Evolutionary conservation across 805 yeast genomes (phyloP).

Genomic region (Tetrapisispora fleetii): DNA sequence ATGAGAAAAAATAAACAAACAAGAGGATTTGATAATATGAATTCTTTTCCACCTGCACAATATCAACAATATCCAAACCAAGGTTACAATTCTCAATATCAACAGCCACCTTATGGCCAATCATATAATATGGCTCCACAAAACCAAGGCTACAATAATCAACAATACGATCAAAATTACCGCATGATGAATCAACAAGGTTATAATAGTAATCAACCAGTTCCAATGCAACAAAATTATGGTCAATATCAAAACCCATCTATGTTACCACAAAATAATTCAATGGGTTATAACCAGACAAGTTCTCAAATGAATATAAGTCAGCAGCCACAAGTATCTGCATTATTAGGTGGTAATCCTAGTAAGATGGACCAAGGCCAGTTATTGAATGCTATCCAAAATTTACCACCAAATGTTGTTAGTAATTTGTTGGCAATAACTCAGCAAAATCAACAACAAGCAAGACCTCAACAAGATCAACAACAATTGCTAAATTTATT

Average conservation of each 20-base stretch:
- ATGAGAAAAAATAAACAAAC: conserved; percentile 16
- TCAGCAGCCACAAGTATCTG: conserved; percentile 20
- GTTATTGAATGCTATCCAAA: conserved; percentile 26
- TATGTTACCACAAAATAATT: conserved; percentile 12
- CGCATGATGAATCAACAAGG: conserved; percentile 11
- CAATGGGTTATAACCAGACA: conserved; percentile 10
- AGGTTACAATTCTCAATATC: conserved; percentile 4
- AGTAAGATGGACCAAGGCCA: conserved; percentile 26
- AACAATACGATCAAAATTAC: conserved; percentile 10
- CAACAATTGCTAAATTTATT: conserved; percentile 25
- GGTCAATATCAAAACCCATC: conserved; percentile 14
- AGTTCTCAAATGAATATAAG: conserved; percentile 9
- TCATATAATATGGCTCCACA: conserved; percentile 13
- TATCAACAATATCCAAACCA: conserved; percentile 8
- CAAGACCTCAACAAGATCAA: conserved; percentile 13
- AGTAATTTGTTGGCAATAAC: conserved; percentile 25
- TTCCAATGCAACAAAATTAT: conserved; percentile 18
- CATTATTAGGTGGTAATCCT: conserved; percentile 16
- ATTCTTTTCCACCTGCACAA: background rate
- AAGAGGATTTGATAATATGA: conserved; percentile 6
- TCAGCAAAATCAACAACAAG: conserved; percentile 27
- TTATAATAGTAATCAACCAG: conserved; percentile 11
- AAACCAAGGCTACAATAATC: conserved; percentile 9
- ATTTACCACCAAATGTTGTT: conserved; percentile 28
- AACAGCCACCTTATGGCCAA: conserved; percentile 11